Base-by-base conservation (phyloP, 1,139 yeast species). In the Lodderomyces oxycetoniae region DNA sequence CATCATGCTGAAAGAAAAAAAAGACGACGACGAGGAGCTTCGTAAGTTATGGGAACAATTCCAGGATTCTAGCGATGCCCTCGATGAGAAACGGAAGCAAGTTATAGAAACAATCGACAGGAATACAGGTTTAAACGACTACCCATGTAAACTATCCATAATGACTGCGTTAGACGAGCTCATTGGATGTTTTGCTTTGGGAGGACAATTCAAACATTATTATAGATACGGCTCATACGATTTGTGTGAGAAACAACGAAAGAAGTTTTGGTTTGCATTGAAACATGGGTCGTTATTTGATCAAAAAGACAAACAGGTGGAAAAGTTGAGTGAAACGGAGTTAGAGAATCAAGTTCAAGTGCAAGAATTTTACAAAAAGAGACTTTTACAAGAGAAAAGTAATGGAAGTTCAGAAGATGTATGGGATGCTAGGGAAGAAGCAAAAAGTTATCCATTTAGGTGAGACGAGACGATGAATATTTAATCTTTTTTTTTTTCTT, bases 151-250 rank as follows among this genome's bases (percentile, higher is more conserved):
- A 23, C 46, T 68, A 36, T 57, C 69, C 9, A 52, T 67, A 13
- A 64, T 82, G 33, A 85, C 89, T 27, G 94, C 94, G 0, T 79
- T 89, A 56, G 95, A 89, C 55, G 95, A 86, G 50, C 63, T 89
- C 24, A 71, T 88, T 32, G 80, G 77, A 33, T 89, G 97, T 55
- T 87, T 85, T 61, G 84, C 96, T 0, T 53, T 88, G 3, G 96
- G 96, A 2, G 96, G 96, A 1, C 96, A 88, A 53, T 62, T 84
- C 20, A 74, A 91, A 43, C 74, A 82, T 55, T 81, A 84, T 50
- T 89, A 89, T 53, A 61, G 96, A 34, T 82, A 79, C 50, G 96
- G 96, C 3, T 74, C 79, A 30, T 71, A 86, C 49, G 77, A 81
- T 37, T 63, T 74, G 39, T 89, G 97, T 58, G 70, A 68, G 28